phyloP scores from a whole-genome alignment of 1,284 basidiomycete genomes.

The Microbotryum intermedium region DNA sequence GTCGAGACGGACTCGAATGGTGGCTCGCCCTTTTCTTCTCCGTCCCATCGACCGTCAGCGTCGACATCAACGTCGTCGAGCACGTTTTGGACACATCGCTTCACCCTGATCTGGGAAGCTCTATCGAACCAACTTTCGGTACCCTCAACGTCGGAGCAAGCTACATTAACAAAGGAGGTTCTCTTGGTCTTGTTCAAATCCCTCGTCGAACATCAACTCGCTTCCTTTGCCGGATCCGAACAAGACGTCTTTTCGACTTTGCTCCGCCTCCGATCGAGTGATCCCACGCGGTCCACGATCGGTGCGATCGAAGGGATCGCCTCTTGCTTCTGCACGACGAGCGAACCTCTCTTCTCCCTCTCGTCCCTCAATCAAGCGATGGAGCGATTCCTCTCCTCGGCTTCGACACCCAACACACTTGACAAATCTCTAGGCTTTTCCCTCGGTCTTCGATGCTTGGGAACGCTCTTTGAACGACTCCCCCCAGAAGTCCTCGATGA shows the following conservation, averaged over 20 bases:
- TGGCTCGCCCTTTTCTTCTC: too few relatives aligned
- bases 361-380: slow-evolving; percentile 66
- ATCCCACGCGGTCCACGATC: slow-evolving; percentile 43
- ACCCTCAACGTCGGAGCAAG: neutral
- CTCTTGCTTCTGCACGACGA: slow-evolving; percentile 44
- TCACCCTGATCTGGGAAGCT: too few relatives aligned
- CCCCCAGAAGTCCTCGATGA: slow-evolving; percentile 75
- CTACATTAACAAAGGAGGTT: neutral
- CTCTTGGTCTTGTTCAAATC: slow-evolving; percentile 17
- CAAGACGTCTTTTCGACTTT: slow-evolving; percentile 43
- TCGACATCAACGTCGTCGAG: too few relatives aligned
- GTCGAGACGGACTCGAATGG: neutral
- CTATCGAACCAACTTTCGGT: too few relatives aligned
- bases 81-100: too few relatives aligned
- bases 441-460: slow-evolving; percentile 67
- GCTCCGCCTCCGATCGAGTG: slow-evolving; percentile 51
- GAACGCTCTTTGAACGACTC: slow-evolving; percentile 65
- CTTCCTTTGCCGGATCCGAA: slow-evolving; percentile 20
- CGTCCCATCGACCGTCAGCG: too few relatives aligned
- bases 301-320: slow-evolving; percentile 52
- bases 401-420: slow-evolving; percentile 43
- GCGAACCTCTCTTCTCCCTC: slow-evolving; percentile 71
- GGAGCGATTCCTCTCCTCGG: slow-evolving; percentile 53
- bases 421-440: slow-evolving; percentile 54
- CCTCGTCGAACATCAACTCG: slow-evolving; percentile 27